Base-by-base conservation (phyloP, 768 basidiomycete genomes). In the Boletus sensibilis region DNA sequence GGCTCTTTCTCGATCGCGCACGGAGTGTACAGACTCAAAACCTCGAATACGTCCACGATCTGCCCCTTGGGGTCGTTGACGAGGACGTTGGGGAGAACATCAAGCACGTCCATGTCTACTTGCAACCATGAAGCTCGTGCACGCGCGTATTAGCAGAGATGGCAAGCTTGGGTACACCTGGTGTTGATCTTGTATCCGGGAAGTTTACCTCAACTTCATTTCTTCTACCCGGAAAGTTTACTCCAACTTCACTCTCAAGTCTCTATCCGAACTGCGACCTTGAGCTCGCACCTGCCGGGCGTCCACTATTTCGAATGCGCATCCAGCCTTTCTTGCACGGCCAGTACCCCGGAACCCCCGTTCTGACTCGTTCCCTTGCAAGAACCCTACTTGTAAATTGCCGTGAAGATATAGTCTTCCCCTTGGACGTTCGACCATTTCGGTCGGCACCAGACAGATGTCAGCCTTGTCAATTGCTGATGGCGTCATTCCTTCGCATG, bases 31-130 rank as follows among this genome's bases (percentile, higher is more conserved):
- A 27, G 16, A 43, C 5, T 43, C 14, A 62, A 67, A 41, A 58
- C 64, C 5, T 55, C 64, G 18, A 60, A 56, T n/a, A 51, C 61
- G 14, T 63, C 53, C 31, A 41, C 55, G 2, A 55, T 66, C 44
- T 48, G 35, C 43, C 20, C 44, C 13, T 12, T 35, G 0, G 38
- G 7, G 50, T 35, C 44, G 12, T 59, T 45, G 0, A 39, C 39
- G 12, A 52, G 11, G 14, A 39, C 23, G 18, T 8, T 25, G 12
- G 49, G 41, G 21, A 51, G 41, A 31, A 34, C 48, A 9, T 31
- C 34, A 29, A 8, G 3, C 4, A 37, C 14, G 2, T 18, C 16
- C 35, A 37, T 37, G 6, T 37, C 35, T 0, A 3, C 35, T 18
- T 37, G 6, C 35, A 1, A 7, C 1, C 35, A 13, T 1, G 27